A percentile compares a stretch with the other conserved stretches of the same genome.
Conservation (phyloP, 2,329 filamentous ascomycete species). For the Ceratocystis eucalypticola region DNA sequence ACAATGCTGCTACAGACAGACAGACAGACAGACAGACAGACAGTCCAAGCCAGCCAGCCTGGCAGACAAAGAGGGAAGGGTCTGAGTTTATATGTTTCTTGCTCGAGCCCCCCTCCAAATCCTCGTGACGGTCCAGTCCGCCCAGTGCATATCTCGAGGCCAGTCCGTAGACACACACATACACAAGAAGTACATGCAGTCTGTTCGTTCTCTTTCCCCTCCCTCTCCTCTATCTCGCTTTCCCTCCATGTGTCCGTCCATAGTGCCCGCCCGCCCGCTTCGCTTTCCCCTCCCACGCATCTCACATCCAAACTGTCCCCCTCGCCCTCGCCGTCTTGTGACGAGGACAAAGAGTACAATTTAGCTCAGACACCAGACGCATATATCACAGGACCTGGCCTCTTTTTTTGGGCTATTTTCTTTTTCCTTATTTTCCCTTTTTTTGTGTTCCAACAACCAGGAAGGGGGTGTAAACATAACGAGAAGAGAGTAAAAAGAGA, state of each 20-base stretch:
- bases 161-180: background rate
- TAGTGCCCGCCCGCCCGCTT: background rate
- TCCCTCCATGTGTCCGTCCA: background rate
- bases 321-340: background rate
- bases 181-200: background rate
- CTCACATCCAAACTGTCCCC: background rate
- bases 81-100: slow-evolving; percentile 3
- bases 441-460: no score
- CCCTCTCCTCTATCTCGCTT: background rate
- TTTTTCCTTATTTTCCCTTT: no score
- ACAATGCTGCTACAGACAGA: background rate
- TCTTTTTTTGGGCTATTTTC: no score
- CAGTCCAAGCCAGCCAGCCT: background rate
- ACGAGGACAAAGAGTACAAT: slow-evolving; percentile 5
- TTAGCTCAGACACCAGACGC: background rate
- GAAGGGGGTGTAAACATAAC: no score
- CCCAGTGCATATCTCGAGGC: background rate
- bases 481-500: no score
- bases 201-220: background rate
- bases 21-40: background rate
- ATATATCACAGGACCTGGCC: background rate
- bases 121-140: background rate
- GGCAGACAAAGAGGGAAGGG: slow-evolving; percentile 1
- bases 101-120: background rate
- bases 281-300: background rate